Evolutionary conservation across 495 filamentous ascomycete species (phyloP).

Genomic region (Trichoderma parareesei): DNA sequence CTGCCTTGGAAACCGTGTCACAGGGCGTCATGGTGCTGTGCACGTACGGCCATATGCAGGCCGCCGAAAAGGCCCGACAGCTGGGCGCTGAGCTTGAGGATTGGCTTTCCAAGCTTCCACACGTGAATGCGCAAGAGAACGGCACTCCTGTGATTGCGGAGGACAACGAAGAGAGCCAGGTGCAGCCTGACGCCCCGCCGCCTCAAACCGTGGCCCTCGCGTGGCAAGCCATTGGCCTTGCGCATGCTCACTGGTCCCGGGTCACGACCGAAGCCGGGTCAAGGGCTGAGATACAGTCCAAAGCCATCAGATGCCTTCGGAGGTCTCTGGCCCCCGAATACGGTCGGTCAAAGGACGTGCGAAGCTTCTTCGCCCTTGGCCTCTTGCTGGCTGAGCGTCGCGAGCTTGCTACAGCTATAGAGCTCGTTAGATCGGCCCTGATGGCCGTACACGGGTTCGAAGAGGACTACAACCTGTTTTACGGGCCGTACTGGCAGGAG

Average conservation of each 20-base stretch:
- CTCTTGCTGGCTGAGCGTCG: constrained; percentile 72
- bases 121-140: constrained; percentile 18
- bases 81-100: constrained; percentile 57
- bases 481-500: constrained; percentile 39
- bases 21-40: constrained; percentile 75
- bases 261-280: constrained; percentile 64
- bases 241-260: constrained; percentile 76
- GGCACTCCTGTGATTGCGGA: constrained; percentile 16
- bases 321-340: constrained; percentile 59
- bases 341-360: constrained; percentile 52
- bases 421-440: constrained; percentile 56
- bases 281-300: constrained; percentile 58
- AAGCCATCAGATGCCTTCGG: constrained; percentile 65
- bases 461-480: constrained; percentile 27
- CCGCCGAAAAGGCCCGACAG: constrained; percentile 67
- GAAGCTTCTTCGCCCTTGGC: constrained; percentile 71
- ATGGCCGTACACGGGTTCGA: constrained; percentile 31
- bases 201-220: constrained; percentile 52
- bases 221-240: constrained; percentile 74
- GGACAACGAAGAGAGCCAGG: constrained; percentile 27
- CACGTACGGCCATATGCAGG: constrained; percentile 62
- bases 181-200: constrained; percentile 36
- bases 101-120: constrained; percentile 40
- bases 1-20: constrained; percentile 63
- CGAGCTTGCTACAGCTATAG: constrained; percentile 67